Evolutionary conservation across 2,329 filamentous ascomycete species (phyloP).

Genomic region (Tolypocladium ophioglossoides): DNA sequence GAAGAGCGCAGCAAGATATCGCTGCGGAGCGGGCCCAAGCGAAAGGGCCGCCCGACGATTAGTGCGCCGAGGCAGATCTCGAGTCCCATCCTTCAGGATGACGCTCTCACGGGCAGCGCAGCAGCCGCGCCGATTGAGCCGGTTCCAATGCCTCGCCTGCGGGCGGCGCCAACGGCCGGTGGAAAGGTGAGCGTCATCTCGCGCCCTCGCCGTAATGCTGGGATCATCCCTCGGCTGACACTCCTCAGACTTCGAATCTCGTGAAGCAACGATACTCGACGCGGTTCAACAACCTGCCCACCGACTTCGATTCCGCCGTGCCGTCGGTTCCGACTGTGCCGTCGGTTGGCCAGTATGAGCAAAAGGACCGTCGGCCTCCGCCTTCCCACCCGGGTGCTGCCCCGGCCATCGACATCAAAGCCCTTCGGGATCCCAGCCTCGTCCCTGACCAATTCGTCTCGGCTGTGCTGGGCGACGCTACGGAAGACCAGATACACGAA

Average conservation of each 20-base stretch:
- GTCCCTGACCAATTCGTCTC: conserved; percentile 71
- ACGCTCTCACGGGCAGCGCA: conserved; percentile 17
- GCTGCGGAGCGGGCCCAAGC: conserved; percentile 48
- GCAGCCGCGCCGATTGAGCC: conserved; percentile 12
- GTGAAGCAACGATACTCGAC: conserved; percentile 94
- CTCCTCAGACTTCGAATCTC: conserved; percentile 57
- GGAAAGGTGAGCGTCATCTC: conserved; percentile 36
- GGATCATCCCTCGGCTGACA: conserved; percentile 9
- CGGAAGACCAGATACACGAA: conserved; percentile 74
- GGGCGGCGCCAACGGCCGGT: conserved; percentile 39
- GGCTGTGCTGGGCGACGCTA: conserved; percentile 68
- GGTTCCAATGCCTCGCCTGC: conserved; percentile 28
- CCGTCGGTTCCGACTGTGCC: conserved; percentile 63
- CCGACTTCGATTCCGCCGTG: conserved; percentile 57
- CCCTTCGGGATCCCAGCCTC: conserved; percentile 69
- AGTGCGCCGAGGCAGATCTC: conserved; percentile 55
- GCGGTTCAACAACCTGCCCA: conserved; percentile 69
- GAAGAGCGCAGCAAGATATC: conserved; percentile 53
- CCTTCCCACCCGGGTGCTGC: conserved; percentile 43
- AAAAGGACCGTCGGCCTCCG: conserved; percentile 38
- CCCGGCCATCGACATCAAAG: conserved; percentile 64
- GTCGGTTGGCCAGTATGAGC: conserved; percentile 47
- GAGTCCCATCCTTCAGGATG: conserved; percentile 45
- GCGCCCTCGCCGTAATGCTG: conserved; percentile 1
- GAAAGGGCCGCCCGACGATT: conserved; percentile 50